Evolutionary conservation across 2,329 filamentous ascomycete genomes (phyloP), one percentile per base, ranked within the genome.

Genomic region (Fusarium penzigii): DNA sequence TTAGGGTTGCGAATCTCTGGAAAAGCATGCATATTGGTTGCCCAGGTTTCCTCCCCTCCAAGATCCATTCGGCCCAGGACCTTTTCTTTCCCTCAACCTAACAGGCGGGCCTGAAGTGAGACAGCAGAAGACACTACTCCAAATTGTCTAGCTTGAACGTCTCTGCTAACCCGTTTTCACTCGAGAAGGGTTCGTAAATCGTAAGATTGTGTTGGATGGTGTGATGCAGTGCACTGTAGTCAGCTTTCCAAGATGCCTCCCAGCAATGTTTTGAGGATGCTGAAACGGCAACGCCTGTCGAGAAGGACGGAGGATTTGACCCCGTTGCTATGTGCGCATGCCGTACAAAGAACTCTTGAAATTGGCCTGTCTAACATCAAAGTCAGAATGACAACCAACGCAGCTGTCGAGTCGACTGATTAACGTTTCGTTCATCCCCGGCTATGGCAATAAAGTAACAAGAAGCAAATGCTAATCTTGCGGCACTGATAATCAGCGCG

Each of bases 181-280:
- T 40, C 48, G 34, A 46, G 51, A 55, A 58, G 57, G 53, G 57
- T 57, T 59, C 47, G 47, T 47, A 25, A 25, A 25, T 25, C 20
- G 20, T 25, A 25, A 25, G 20, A 25, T 25, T 25, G 20, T 25
- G 20, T 25, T 25, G 20, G 20, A 25, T 25, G 20, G 20, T 25
- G 20, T 25, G 20, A 25, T 25, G 20, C 20, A 25, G 20, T 25
- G 20, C 7, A 7, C 20, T 25, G 5, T 25, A 25, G 20, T 25
- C 5, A 25, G 20, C 20, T 25, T 7, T 25, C 5, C 20, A 25
- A 25, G 20, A 25, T 25, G 20, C 20, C 20, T 25, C 20, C 20
- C 20, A 25, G 20, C 20, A 25, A 7, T 25, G 20, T 25, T 25
- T 5, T 25, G 20, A 25, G 20, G 5, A 25, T 25, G 20, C 7